Evolutionary conservation across 495 filamentous ascomycete species (phyloP), one percentile per base, ranked within the genome.

Genomic region (Geoglossum glabrum): DNA sequence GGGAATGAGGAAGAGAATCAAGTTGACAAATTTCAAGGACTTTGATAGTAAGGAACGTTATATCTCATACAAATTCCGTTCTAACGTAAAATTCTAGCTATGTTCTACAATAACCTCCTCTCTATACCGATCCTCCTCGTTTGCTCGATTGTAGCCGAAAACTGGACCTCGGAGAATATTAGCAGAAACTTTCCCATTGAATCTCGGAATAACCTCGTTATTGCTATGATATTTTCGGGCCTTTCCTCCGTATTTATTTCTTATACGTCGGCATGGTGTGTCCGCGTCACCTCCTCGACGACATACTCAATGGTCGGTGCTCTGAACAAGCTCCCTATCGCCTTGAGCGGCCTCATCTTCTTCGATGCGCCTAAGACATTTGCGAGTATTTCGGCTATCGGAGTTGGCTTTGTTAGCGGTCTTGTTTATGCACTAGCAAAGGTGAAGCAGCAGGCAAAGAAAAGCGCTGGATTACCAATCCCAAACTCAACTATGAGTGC

Each of bases 101-200:
- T 98, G 92, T 99, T 90, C 73, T 99, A 99, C 76, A 99, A 99
- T 80, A 99, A 99, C 70, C 79, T 99, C 47, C 81, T 99, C 60
- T 94, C 89, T 25, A 95, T 99, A 60, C 92, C 92, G 55, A 84
- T 97, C 62, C 80, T 99, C 28, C 68, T 96, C 54, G 70, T 86
- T 61, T 81, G 80, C 72, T 90, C 93, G 27, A 72, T 95, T 55
- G 64, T 95, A 60, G 74, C 85, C 59, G 92, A 99, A 68, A 83
- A 96, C 73, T 99, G 92, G 92, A 90, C 87, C 10, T 72, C 80
- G 38, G 74, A 75, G 52, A 99, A 99, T 74, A 70, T 99, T 66
- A 68, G 70, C 63, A 80, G 74, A 66, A 96, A 96, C 75, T 99
- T 99, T 75, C 92, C 93, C 45, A 59, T 72, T 19, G 84, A 80